Percentiles rank a stretch among this genome's conserved stretches.
Evolutionary conservation across 208 protist species (phyloP).

Genomic region (Spongospora subterranea): DNA sequence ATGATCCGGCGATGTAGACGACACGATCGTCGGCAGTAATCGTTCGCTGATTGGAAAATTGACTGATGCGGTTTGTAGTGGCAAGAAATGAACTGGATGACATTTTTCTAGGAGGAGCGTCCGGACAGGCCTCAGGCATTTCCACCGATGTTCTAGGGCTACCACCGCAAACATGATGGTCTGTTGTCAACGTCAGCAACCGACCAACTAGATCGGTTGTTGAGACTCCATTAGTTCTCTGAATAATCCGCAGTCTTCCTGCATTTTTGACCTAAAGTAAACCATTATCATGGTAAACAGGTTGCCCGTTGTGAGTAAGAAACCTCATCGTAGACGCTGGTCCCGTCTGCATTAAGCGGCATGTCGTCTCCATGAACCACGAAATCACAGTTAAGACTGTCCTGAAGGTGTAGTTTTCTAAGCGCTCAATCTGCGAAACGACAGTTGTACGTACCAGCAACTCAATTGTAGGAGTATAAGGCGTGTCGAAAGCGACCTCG

Average conservation of each 20-base stretch:
- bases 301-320: background rate
- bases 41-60: conserved; percentile 84
- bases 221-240: conserved; percentile 92
- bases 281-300: background rate
- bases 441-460: conserved; percentile 58
- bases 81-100: conserved; percentile 78
- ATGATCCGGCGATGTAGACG: conserved; percentile 95
- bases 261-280: background rate
- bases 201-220: conserved; percentile 96
- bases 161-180: conserved; percentile 66
- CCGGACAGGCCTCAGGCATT: background rate
- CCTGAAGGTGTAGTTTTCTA: conserved; percentile 81
- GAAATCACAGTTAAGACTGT: conserved; percentile 87
- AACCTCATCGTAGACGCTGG: conserved; percentile 64
- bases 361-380: conserved; percentile 97
- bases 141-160: background rate
- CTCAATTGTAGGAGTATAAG: conserved; percentile 81
- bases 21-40: conserved; percentile 82
- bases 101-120: conserved; percentile 55
- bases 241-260: conserved; percentile 83
- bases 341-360: conserved; percentile 78
- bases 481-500: conserved; percentile 90
- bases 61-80: conserved; percentile 90
- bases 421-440: background rate
- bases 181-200: conserved; percentile 92